Conservation (phyloP, 345 rosid genomes). For the Boechera stricta region DNA sequence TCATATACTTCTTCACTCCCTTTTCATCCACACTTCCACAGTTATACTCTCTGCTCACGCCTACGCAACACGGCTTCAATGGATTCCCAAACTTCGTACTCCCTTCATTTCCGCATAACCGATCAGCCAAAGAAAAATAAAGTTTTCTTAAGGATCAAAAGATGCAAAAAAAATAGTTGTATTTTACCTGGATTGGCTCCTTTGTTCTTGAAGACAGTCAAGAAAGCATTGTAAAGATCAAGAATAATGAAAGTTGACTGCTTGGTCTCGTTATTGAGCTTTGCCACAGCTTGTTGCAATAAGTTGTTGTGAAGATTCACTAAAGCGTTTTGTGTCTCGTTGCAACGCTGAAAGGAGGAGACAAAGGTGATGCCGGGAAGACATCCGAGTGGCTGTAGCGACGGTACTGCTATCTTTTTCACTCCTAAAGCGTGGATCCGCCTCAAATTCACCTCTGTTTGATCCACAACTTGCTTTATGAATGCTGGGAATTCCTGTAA, state of each 20-base stretch:
- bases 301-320: slow-evolving; percentile 62
- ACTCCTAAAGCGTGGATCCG: slow-evolving; percentile 62
- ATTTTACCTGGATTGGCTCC: slow-evolving; percentile 40
- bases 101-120: slow-evolving; percentile 34
- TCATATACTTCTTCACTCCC: slow-evolving; percentile 51
- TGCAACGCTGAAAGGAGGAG: slow-evolving; percentile 59
- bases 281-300: slow-evolving; percentile 54
- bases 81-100: slow-evolving; percentile 57
- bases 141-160: neutral
- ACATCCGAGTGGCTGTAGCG: slow-evolving; percentile 76
- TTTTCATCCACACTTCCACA: slow-evolving; percentile 59
- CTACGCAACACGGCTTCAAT: slow-evolving; percentile 65
- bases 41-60: slow-evolving; percentile 36
- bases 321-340: slow-evolving; percentile 49
- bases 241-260: slow-evolving; percentile 50
- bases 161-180: neutral
- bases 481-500: slow-evolving; percentile 58
- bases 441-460: slow-evolving; percentile 54
- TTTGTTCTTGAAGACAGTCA: slow-evolving; percentile 55
- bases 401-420: slow-evolving; percentile 54
- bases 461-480: slow-evolving; percentile 63
- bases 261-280: slow-evolving; percentile 51
- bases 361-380: slow-evolving; percentile 55
- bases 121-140: neutral
- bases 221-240: slow-evolving; percentile 70